These are phyloP conservation scores for Endoconidiophora polonica DNA, from an alignment of 2,329 filamentous ascomycete genomes.

Conservation along the genomic window DNA sequence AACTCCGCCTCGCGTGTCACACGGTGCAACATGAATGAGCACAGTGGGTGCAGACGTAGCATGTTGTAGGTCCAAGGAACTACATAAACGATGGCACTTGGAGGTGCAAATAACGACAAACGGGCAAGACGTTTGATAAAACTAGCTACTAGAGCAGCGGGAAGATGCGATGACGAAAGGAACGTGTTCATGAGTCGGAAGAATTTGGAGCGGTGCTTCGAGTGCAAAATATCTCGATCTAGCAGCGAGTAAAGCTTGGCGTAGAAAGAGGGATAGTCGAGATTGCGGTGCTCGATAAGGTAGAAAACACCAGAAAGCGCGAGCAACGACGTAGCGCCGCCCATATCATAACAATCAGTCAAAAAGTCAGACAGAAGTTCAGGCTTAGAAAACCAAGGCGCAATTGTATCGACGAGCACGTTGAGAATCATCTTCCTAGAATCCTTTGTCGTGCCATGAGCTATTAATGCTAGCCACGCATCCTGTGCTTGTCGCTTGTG, in stretches of 20 bases:
- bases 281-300: constrained; percentile 79
- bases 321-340: constrained; percentile 72
- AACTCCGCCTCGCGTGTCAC: constrained; percentile 41
- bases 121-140: constrained; percentile 90
- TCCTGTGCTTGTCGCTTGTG: constrained; percentile 72
- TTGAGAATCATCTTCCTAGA: constrained; percentile 67
- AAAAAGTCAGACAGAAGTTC: constrained; percentile 92
- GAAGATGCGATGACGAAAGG: constrained; percentile 78
- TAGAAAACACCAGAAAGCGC: constrained; percentile 90
- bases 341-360: constrained; percentile 79
- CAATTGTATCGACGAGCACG: constrained; percentile 60
- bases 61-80: constrained; percentile 94
- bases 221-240: constrained; percentile 73
- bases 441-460: constrained; percentile 45
- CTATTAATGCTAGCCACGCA: constrained; percentile 69
- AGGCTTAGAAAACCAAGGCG: constrained; percentile 76
- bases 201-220: constrained; percentile 83
- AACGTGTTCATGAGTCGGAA: constrained; percentile 87
- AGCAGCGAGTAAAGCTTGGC: constrained; percentile 84
- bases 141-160: constrained; percentile 76
- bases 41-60: constrained; percentile 73
- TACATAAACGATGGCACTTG: constrained; percentile 72
- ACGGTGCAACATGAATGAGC: constrained; percentile 92
- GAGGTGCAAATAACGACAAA: constrained; percentile 72
- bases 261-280: constrained; percentile 94